Evolutionary conservation across 164 flowering plant genomes (phyloP), one percentile per base, ranked within the genome.

Genomic region (Euptelea pleiosperma): DNA sequence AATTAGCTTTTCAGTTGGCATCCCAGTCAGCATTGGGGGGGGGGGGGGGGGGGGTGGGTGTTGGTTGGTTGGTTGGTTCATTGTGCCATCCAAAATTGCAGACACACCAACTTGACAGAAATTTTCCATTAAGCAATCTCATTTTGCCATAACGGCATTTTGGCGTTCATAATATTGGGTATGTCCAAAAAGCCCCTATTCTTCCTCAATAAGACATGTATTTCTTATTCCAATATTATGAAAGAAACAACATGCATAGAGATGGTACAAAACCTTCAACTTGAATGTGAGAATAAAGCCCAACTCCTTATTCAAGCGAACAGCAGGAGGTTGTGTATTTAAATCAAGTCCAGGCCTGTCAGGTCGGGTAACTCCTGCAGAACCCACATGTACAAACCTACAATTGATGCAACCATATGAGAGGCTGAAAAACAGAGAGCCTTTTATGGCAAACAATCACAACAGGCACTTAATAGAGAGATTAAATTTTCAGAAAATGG

Each of bases 271-370:
- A 56, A 93, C 97, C 99, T 87, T 93, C 75, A 93, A 69, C 67
- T 93, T 93, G 75, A 69, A 93, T 43, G 99, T 84, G 58, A 93
- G 92, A 60, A 93, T 85, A 66, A 66, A 88, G 34, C 68, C 97
- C 73, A 93, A 57, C 67, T 93, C 99, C 78, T 88, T 86, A 82
- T 93, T 93, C 76, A 93, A 73, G 60, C 96, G 92, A 24, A 93
- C 99, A 50, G 99, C 99, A 63, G 99, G 99, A 70, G 99, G 99
- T 61, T 93, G 99, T 73, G 70, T 93, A 65, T 85, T 90, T 33
- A 93, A 81, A 77, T 93, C 96, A 69, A 93, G 87, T 48, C 95
- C 97, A 59, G 94, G 94, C 72, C 96, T 77, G 26, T 82, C 92
- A 58, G 94, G 94, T 58, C 97, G 74, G 6, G 97, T 93, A 61